These are phyloP conservation scores for Metschnikowia shivogae DNA, from an alignment of 805 yeast genomes.

Conservation along the genomic window DNA sequence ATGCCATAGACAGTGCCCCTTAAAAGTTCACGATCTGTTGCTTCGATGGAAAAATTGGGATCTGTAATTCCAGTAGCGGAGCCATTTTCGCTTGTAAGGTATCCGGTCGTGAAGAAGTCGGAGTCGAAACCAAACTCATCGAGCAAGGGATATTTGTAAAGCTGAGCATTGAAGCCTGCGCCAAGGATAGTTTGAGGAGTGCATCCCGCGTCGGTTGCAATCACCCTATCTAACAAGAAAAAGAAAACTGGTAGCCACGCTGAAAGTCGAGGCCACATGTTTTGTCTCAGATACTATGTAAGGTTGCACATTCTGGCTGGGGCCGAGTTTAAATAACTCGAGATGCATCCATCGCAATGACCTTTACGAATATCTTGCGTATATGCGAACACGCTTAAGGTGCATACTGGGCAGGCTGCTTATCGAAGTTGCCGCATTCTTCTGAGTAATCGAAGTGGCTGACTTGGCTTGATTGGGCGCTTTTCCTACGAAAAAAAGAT, in stretches of 20 bases:
- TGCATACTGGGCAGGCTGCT: too few relatives aligned
- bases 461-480: too few relatives aligned
- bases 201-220: background rate
- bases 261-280: too few relatives aligned
- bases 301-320: too few relatives aligned
- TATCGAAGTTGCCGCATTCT: too few relatives aligned
- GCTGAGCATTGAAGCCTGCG: slow-evolving; percentile 8
- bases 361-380: too few relatives aligned
- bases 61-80: slow-evolving; percentile 8
- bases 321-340: too few relatives aligned
- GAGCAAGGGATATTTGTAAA: slow-evolving; percentile 6
- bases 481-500: too few relatives aligned
- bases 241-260: background rate
- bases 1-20: slow-evolving; percentile 7
- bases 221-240: background rate
- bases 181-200: background rate
- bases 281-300: too few relatives aligned
- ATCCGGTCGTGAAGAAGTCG: slow-evolving; percentile 6
- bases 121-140: slow-evolving; percentile 8
- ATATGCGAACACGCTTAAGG: too few relatives aligned
- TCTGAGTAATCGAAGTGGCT: too few relatives aligned
- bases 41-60: slow-evolving; percentile 6
- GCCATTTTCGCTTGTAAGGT: slow-evolving; percentile 2
- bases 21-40: background rate
- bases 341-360: too few relatives aligned